These are phyloP conservation scores for Fraxinus floribunda DNA, from an alignment of 305 asterid genomes.

Conservation along the genomic window DNA sequence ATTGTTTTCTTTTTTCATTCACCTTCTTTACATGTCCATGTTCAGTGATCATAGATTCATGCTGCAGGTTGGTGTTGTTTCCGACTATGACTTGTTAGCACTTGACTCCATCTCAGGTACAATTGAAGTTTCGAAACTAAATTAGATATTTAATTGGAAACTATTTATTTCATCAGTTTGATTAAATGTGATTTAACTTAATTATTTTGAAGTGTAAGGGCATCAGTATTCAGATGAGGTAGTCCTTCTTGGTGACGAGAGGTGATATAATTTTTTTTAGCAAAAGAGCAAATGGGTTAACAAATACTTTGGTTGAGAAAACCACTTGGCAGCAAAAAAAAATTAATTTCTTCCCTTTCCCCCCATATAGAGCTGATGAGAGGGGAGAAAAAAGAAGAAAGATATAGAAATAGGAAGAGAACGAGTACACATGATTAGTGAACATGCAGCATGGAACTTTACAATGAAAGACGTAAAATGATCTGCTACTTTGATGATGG, in stretches of 20 bases:
- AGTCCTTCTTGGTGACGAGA: not conserved
- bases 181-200: not conserved
- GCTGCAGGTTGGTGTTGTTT: constrained; percentile 94
- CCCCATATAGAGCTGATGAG: not conserved
- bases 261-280: not conserved
- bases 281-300: not conserved
- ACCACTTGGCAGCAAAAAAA: not conserved
- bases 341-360: not conserved
- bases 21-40: not conserved
- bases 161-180: not conserved
- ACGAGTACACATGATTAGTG: not conserved
- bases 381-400: not conserved
- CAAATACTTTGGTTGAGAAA: not conserved
- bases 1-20: not conserved
- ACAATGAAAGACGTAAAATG: not conserved
- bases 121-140: constrained; percentile 21
- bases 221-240: not conserved
- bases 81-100: constrained; percentile 92
- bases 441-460: not conserved
- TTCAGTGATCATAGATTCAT: constrained; percentile 11
- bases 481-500: not conserved
- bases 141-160: not conserved
- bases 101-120: constrained; percentile 94
- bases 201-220: not conserved
- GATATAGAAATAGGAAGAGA: not conserved